These are phyloP conservation scores for Mucor mucedo DNA, from an alignment of 371 early-diverging fungal genomes.

Conservation along the genomic window DNA sequence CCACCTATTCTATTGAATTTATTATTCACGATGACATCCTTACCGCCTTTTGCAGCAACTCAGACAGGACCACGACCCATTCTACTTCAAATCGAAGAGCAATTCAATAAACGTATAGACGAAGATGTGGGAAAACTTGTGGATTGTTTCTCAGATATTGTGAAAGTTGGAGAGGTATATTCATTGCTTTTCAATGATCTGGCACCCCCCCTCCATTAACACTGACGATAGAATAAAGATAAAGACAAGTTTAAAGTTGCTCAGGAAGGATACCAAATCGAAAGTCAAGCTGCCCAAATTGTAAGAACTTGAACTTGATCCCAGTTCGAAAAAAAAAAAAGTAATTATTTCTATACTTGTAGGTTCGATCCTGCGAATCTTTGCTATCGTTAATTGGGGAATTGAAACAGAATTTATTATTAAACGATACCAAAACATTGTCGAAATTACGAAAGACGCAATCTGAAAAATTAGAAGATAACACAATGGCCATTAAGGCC, in stretches of 20 bases:
- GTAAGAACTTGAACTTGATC: slow-evolving; percentile 34
- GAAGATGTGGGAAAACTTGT: slow-evolving; percentile 62
- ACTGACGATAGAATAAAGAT: slow-evolving; percentile 41
- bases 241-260: slow-evolving; percentile 76
- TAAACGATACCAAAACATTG: slow-evolving; percentile 72
- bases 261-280: slow-evolving; percentile 75
- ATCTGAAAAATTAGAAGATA: slow-evolving; percentile 32
- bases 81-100: slow-evolving; percentile 58
- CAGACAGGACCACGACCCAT: slow-evolving; percentile 25
- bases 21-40: too few species aligned
- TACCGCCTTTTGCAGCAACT: slow-evolving; percentile 4
- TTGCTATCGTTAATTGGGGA: slow-evolving; percentile 69
- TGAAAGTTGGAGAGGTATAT: slow-evolving; percentile 65
- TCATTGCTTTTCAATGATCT: too few species aligned
- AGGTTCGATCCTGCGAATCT: slow-evolving; percentile 70
- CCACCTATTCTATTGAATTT: too few species aligned
- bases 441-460: slow-evolving; percentile 48
- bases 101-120: slow-evolving; percentile 68
- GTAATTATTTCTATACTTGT: neutral
- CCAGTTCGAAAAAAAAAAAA: too few species aligned
- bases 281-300: slow-evolving; percentile 74
- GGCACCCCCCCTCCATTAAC: neutral
- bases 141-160: slow-evolving; percentile 67
- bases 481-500: slow-evolving; percentile 40
- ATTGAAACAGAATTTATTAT: slow-evolving; percentile 66